Evolutionary conservation across 75 land plant species (phyloP).

Genomic region (Isoetes taiwanensis): DNA sequence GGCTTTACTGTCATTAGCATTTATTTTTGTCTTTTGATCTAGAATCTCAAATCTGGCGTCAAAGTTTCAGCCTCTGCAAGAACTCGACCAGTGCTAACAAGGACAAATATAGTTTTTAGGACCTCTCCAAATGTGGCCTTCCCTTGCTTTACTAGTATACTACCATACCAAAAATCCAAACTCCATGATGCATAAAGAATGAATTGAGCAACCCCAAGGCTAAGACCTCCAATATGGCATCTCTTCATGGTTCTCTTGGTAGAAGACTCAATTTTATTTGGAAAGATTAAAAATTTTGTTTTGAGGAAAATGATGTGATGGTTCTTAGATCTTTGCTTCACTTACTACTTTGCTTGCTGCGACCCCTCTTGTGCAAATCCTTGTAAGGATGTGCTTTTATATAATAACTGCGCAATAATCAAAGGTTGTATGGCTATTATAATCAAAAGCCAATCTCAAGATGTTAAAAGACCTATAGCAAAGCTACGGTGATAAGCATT

Average conservation of each 20-base stretch:
- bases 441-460: slow-evolving; percentile 13
- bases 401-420: slow-evolving; percentile 15
- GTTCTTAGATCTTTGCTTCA: slow-evolving; percentile 14
- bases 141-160: too few relatives aligned
- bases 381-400: slow-evolving; percentile 8
- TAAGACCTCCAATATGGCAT: background rate
- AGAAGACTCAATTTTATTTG: background rate
- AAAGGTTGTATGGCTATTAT: slow-evolving; percentile 15
- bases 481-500: slow-evolving; percentile 7
- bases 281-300: slow-evolving; percentile 10
- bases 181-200: slow-evolving; percentile 8
- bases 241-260: slow-evolving; percentile 1
- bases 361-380: background rate
- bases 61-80: slow-evolving; percentile 17
- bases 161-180: slow-evolving; percentile 2
- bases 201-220: slow-evolving; percentile 3
- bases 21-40: slow-evolving; percentile 19
- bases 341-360: slow-evolving; percentile 17
- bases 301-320: slow-evolving; percentile 17
- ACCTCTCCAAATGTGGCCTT: too few relatives aligned
- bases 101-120: too few relatives aligned
- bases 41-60: slow-evolving; percentile 17
- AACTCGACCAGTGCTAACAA: slow-evolving; percentile 12
- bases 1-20: slow-evolving; percentile 3
- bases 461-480: slow-evolving; percentile 6